Conservation (phyloP, 805 yeast genomes). For the Saccharomyces kudriavzevii region DNA sequence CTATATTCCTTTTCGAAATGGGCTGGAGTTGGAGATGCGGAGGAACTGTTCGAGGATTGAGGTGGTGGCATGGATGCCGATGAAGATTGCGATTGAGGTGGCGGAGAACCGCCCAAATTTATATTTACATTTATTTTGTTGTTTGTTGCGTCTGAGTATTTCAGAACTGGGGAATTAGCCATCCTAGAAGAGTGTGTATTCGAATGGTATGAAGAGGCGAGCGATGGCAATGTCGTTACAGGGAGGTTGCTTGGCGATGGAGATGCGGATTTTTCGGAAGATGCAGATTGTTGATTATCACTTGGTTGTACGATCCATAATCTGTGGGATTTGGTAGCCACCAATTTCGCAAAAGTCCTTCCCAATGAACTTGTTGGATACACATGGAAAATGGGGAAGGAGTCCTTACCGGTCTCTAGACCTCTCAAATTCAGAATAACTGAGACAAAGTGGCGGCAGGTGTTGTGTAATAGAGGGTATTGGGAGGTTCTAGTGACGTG, state of each 20-base stretch:
- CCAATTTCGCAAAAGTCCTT: slow-evolving; percentile 85
- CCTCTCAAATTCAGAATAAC: slow-evolving; percentile 82
- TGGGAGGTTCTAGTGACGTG: slow-evolving; percentile 78
- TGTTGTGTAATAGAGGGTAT: slow-evolving; percentile 65
- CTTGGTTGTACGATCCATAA: slow-evolving; percentile 64
- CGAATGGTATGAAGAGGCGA: not conserved
- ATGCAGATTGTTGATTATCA: not conserved
- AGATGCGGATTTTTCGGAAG: not conserved
- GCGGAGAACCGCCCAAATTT: not conserved
- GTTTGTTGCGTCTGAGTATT: not conserved
- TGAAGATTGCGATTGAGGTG: not conserved
- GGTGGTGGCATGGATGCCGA: not conserved
- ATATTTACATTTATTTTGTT: not conserved
- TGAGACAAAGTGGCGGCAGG: slow-evolving; percentile 83
- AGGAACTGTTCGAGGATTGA: slow-evolving; percentile 20
- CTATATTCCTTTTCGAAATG: slow-evolving; percentile 39
- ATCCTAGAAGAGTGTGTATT: not conserved
- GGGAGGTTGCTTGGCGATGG: not conserved
- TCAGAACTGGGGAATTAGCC: not conserved
- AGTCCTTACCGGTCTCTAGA: slow-evolving; percentile 75
- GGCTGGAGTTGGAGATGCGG: slow-evolving; percentile 14
- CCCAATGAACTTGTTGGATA: slow-evolving; percentile 69
- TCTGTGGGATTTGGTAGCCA: slow-evolving; percentile 92
- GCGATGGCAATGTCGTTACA: not conserved
- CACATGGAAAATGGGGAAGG: slow-evolving; percentile 93